These are phyloP conservation scores for Singerocomus inundabilis DNA, from an alignment of 1,284 basidiomycete genomes.

Conservation along the genomic window DNA sequence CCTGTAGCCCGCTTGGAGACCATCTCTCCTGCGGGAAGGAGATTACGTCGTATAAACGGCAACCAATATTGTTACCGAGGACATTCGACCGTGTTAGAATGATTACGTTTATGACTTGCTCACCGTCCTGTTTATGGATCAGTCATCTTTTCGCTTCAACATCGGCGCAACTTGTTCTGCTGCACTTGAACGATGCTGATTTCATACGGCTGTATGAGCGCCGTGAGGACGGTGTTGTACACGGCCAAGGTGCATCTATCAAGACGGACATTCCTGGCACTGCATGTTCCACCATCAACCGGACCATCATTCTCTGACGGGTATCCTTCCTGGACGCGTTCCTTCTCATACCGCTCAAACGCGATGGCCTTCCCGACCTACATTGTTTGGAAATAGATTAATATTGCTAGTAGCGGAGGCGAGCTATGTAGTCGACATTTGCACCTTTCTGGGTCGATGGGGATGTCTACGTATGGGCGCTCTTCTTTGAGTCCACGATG, in stretches of 20 bases:
- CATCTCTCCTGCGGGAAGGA: neutral
- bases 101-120: too few species aligned
- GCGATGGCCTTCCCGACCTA: too few species aligned
- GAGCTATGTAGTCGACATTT: too few species aligned
- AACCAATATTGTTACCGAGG: neutral
- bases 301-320: too few species aligned
- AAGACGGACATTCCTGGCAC: too few species aligned
- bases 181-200: neutral
- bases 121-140: neutral
- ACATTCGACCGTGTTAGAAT: neutral
- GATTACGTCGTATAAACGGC: neutral
- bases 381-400: too few species aligned
- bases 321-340: too few species aligned
- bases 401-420: neutral
- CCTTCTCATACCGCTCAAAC: too few species aligned
- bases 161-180: neutral
- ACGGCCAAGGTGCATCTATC: too few species aligned
- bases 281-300: too few species aligned
- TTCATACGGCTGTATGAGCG: neutral
- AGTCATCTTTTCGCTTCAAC: neutral
- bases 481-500: neutral
- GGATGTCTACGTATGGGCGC: too few species aligned
- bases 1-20: neutral
- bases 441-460: neutral
- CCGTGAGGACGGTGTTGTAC: too few species aligned